Conservation (phyloP, 495 filamentous ascomycete genomes). For the Articulospora tetracladia region DNA sequence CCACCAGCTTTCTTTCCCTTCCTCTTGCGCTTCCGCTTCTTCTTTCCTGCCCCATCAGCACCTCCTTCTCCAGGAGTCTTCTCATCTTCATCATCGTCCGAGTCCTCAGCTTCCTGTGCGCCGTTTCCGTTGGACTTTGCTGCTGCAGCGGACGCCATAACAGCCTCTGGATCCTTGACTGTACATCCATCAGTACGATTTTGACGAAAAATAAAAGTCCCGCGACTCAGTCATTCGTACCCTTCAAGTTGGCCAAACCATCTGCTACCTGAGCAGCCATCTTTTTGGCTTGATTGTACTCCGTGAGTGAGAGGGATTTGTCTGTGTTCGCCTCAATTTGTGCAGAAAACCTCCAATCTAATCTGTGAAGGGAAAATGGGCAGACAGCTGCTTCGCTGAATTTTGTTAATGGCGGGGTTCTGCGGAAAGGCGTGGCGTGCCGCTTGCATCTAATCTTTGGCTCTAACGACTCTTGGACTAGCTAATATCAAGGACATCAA, state of each 20-base stretch:
- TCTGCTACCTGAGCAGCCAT: conserved; percentile 55
- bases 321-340: too few species aligned
- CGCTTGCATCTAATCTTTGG: not conserved
- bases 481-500: not conserved
- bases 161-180: conserved; percentile 20
- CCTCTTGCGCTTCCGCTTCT: conserved; percentile 65
- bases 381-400: not conserved
- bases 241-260: conserved; percentile 44
- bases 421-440: not conserved
- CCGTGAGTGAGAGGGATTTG: too few species aligned
- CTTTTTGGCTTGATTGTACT: conserved; percentile 7
- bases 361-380: not conserved
- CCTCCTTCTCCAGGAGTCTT: conserved; percentile 29
- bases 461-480: not conserved
- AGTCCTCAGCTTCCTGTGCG: conserved; percentile 58
- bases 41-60: conserved; percentile 37
- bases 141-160: conserved; percentile 28
- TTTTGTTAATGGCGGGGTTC: not conserved
- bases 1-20: conserved; percentile 78
- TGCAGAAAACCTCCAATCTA: too few species aligned
- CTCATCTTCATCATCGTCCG: conserved; percentile 57
- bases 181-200: conserved; percentile 26
- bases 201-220: not conserved
- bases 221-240: conserved; percentile 28
- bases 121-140: conserved; percentile 46